Evolutionary conservation across 2,329 filamentous ascomycete species (phyloP), one percentile per base, ranked within the genome.

Genomic region (Diaporthe helianthi): DNA sequence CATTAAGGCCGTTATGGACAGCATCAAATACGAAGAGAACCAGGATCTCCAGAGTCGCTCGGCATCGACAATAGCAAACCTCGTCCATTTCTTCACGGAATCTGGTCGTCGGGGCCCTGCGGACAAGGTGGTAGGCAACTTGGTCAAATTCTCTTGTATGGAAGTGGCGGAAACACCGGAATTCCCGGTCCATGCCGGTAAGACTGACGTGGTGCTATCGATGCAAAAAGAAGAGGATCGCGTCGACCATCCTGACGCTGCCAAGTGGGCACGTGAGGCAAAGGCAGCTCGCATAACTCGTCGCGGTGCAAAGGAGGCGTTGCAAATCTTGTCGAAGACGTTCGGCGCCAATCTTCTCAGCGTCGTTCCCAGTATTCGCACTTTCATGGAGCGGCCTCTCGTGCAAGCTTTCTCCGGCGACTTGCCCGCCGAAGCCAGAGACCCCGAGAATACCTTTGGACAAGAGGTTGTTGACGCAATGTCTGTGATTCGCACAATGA

Each of bases 1-100:
- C 15, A 99, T 99, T 81, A 98, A 97, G 81, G 93, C 90, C 2
- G 92, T 99, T 80, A 99, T 99, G 96, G 96, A 99, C 79, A 98
- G 95, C 76, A 88, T 99, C 76, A 99, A 98, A 81, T 90, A 90
- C 46, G 97, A 99, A 78, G 96, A 98, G 75, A 98, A 97, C 76
- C 81, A 91, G 33, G 93, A 96, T 73, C 84, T 99, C 1, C 96
- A 99, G 78, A 89, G 88, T 74, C 92, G 95, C 29, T 97, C 95
- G 33, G 93, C 94, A 2, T 89, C 88, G 17, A 94, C 94, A 3
- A 92, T 99, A 65, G 93, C 94, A 7, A 88, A 87, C 47, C 88
- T 98, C 24, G 91, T 99, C n/a, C 90, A 93, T 73, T 85, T 96
- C 26, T 96, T 98, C 75, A 94, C 93, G 4, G 87, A 89, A 51